A percentile compares a stretch with the other conserved stretches of the same genome.
Conservation (phyloP, 2,329 filamentous ascomycete genomes). For the Thelonectria rubi region DNA sequence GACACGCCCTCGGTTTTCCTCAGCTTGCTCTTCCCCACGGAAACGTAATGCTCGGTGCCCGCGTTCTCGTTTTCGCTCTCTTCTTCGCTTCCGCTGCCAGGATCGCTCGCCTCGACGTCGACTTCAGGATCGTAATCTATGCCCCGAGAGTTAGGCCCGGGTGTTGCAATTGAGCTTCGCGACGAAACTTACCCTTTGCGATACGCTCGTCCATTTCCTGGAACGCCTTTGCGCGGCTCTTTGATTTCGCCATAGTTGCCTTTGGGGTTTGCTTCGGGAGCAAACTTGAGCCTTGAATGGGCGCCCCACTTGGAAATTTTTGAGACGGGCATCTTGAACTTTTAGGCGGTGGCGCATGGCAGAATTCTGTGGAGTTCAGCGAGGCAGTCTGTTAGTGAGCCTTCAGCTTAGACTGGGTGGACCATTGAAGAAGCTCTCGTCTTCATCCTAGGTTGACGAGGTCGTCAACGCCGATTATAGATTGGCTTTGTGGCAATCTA, state of each 20-base stretch:
- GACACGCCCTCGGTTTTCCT: constrained; percentile 74
- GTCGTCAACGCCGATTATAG: not conserved
- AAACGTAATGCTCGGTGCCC: constrained; percentile 87
- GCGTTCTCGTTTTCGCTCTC: constrained; percentile 61
- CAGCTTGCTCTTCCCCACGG: constrained; percentile 85
- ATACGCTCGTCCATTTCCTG: constrained; percentile 69
- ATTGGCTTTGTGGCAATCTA: not conserved
- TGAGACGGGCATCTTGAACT: constrained; percentile 48
- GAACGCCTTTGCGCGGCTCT: constrained; percentile 67
- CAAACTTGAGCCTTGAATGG: constrained; percentile 25
- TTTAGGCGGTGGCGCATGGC: constrained; percentile 61
- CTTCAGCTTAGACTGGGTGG: not conserved
- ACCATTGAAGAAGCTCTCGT: not conserved
- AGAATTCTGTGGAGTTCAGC: constrained; percentile 45
- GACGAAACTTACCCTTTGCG: constrained; percentile 63
- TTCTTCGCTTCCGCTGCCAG: constrained; percentile 59
- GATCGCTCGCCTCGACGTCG: constrained; percentile 65
- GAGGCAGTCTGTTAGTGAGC: not conserved
- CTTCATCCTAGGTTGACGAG: not conserved
- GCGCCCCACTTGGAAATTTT: constrained; percentile 50
- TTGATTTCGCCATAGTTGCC: constrained; percentile 60
- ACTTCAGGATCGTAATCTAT: constrained; percentile 85
- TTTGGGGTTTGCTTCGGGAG: constrained; percentile 32
- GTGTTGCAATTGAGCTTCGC: not conserved
- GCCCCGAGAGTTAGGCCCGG: constrained; percentile 27